A percentile compares a stretch with the other conserved stretches of the same genome.
Conservation (phyloP, 1,284 basidiomycete genomes). For the Trametes hirsuta region DNA sequence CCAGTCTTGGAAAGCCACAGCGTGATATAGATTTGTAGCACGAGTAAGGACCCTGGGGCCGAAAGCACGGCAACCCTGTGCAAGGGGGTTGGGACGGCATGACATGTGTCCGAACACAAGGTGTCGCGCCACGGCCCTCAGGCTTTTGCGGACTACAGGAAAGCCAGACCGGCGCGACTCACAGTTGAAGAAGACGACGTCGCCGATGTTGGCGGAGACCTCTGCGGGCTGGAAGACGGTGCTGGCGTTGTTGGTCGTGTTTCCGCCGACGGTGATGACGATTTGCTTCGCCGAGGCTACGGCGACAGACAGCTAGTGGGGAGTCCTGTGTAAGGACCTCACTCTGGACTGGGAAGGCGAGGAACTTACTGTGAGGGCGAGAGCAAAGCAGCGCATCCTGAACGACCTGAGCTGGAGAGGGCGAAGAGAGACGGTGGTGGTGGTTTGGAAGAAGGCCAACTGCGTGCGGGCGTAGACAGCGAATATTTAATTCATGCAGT, state of each 20-base stretch:
- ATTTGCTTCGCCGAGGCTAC: conserved; percentile 41
- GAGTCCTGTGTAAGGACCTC: neutral
- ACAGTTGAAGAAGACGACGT: conserved; percentile 62
- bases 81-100: neutral
- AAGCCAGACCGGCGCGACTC: conserved; percentile 13
- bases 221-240: conserved; percentile 50
- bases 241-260: conserved; percentile 45
- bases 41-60: too few relatives aligned
- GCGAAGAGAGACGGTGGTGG: conserved; percentile 8
- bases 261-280: conserved; percentile 51
- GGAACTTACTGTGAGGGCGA: conserved; percentile 24
- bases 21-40: too few relatives aligned
- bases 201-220: conserved; percentile 49
- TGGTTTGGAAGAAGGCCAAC: conserved; percentile 14
- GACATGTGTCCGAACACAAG: neutral
- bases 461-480: neutral
- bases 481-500: neutral
- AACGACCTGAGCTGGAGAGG: neutral
- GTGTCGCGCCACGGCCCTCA: too few relatives aligned
- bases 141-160: too few relatives aligned
- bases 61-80: neutral
- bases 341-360: neutral
- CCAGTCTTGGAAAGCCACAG: too few relatives aligned
- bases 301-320: conserved; percentile 22
- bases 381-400: conserved; percentile 25